phyloP scores from a whole-genome alignment of 352 stramenopile species.

The Phytophthora pisi region DNA sequence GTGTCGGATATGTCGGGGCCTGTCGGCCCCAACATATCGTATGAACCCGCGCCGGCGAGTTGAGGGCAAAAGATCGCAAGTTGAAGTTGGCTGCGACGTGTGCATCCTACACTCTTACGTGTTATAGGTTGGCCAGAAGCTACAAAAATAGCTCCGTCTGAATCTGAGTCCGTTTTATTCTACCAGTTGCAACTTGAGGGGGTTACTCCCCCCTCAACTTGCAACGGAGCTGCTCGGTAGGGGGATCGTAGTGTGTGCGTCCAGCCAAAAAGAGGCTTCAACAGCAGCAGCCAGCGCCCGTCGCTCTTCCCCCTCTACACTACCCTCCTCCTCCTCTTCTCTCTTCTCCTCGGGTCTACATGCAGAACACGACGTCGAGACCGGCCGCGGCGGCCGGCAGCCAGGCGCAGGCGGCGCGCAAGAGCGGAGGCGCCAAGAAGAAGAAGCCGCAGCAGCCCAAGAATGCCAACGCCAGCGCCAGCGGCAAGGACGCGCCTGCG shows the following conservation, averaged over 20 bases:
- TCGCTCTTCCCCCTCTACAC: slow-evolving; percentile 8
- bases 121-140: too few species aligned
- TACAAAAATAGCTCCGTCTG: too few species aligned
- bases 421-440: slow-evolving; percentile 34
- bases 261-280: slow-evolving; percentile 30
- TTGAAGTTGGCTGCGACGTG: neutral
- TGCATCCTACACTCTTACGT: neutral
- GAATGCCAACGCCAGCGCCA: neutral
- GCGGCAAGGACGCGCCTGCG: slow-evolving; percentile 20
- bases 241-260: slow-evolving; percentile 8
- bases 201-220: neutral
- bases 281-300: slow-evolving; percentile 12
- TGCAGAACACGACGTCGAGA: slow-evolving; percentile 34
- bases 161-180: slow-evolving; percentile 1
- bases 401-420: slow-evolving; percentile 23
- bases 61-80: neutral
- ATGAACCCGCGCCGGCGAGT: neutral
- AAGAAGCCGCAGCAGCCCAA: too few species aligned
- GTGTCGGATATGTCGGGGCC: too few species aligned
- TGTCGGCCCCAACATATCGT: too few species aligned
- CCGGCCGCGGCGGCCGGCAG: slow-evolving; percentile 3
- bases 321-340: slow-evolving; percentile 4
- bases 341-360: slow-evolving; percentile 8
- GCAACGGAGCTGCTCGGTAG: slow-evolving; percentile 13
- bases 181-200: slow-evolving; percentile 1